Base-by-base conservation (phyloP, 192 early-diverging fungal species). In the Coemansia sp. region DNA sequence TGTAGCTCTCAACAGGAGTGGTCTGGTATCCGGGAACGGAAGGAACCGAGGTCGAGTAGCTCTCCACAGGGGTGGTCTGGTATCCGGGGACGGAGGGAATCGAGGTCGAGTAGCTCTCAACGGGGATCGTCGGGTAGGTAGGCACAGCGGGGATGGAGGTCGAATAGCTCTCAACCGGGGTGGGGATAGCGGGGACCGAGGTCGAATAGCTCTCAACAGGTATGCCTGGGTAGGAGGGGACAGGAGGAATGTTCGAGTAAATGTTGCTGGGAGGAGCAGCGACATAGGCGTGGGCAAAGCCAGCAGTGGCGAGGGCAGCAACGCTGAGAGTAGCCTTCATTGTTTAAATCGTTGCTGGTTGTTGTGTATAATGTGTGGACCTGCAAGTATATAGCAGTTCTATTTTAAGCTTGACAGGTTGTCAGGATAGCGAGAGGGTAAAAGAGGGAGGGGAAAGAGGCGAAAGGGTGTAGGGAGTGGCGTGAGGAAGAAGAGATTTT, bases 271-370 rank as follows among this genome's bases (percentile, higher is more conserved):
- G 68, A 9, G 69, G 58, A 16, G 14, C 59, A 25, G 69, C 38
- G 2, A 23, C 8, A 65, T 66, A 62, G 41, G 47, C 60, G 50
- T 65, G 28, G 52, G 75, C 75, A 52, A 71, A 35, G 45, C 47
- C 68, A 23, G 75, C 75, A 33, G 75, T 37, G 42, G 75, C 75
- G 38, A 77, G 47, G 37, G 75, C 75, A 28, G 69, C 75, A 62
- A 77, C 59, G 65, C 75, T 57, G 36, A 77, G 62, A 60, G 75
- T 72, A 59, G 68, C 71, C 62, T 67, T 58, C 75, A 77, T 77
- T 66, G 62, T 63, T 47, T 31, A 33, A 14, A 41, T 41, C 14
- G 39, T 41, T 41, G 39, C 39, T 41, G 39, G 39, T 41, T 41
- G 39, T 41, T 41, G 47, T 48, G 23, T 31, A 26, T 53, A n/a